phyloP scores from a whole-genome alignment of 2,329 filamentous ascomycete species.

The Neonectria neomacrospora region DNA sequence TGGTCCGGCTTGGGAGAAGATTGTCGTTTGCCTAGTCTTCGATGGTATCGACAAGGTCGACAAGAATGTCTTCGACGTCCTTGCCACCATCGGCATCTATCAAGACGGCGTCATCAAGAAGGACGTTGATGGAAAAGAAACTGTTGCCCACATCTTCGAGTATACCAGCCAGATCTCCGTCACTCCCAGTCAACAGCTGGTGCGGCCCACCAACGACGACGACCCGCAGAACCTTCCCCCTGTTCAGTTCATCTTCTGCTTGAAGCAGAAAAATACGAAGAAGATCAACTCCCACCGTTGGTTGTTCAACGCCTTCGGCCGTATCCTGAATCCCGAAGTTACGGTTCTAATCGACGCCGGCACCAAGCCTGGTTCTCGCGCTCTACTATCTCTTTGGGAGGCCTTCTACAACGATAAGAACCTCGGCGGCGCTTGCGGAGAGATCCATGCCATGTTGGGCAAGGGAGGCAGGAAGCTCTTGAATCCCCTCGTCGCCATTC shows the following conservation, averaged over 20 bases:
- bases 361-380: conserved; percentile 4
- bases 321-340: conserved; percentile 6
- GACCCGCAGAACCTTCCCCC: not conserved
- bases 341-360: conserved; percentile 10
- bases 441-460: conserved; percentile 9
- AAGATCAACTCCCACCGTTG: conserved; percentile 20
- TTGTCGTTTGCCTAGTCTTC: conserved; percentile 14
- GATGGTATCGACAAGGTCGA: conserved; percentile 13
- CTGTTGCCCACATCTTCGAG: conserved; percentile 14
- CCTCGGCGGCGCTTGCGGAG: conserved; percentile 12
- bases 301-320: conserved; percentile 9
- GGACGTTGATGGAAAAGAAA: conserved; percentile 9
- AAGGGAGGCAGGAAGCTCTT: conserved; percentile 2
- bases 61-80: conserved; percentile 7
- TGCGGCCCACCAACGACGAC: not conserved
- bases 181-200: conserved; percentile 1
- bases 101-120: conserved; percentile 10
- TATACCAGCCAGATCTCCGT: conserved; percentile 18
- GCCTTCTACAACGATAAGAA: conserved; percentile 16
- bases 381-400: conserved; percentile 12
- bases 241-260: conserved; percentile 11
- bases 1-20: conserved; percentile 13
- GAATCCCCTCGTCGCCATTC: conserved; percentile 10
- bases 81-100: conserved; percentile 8
- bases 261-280: conserved; percentile 16